Base-by-base conservation (phyloP, 306 rosid species). In the Lathyrus tuberosus region DNA sequence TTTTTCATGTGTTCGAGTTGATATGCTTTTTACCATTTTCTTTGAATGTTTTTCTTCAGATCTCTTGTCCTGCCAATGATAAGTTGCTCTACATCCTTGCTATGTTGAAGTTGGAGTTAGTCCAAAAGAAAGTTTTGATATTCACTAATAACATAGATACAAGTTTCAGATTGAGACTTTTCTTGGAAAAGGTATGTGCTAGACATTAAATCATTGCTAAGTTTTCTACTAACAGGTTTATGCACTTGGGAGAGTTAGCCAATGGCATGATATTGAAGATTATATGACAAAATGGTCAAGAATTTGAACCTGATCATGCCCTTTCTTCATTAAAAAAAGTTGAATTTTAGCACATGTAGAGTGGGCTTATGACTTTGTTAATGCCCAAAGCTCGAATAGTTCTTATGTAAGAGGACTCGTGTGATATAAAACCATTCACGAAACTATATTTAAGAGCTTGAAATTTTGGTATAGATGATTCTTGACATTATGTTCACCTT, bases 61-160 rank as follows among this genome's bases (percentile, higher is more conserved):
- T 94, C 61, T 84, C 85, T 38, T 91, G 97, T 71, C 43, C 80
- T 71, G 78, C 63, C 26, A 80, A 76, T 48, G 97, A 94, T 81
- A 94, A 94, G 82, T 80, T 91, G 76, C 95, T 89, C 40, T 78
- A 88, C 79, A 73, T 78, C 76, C 92, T 91, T 80, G 79, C 95
- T 69, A 84, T 94, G 80, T 77, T 94, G 85, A 94, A 91, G 89
- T 79, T 91, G 86, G 97, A 78, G 82, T 62, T 94, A 83, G 92
- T 94, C 70, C 99, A 91, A 78, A 94, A 89, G 80, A 94, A 86
- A 76, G 91, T 88, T 84, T 77, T 94, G 51, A 83, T 94, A 80
- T 94, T 94, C 80, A 87, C 96, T 20, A 94, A 89, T 72, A 79
- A 76, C 62, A 94, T 91, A 68, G 96, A 94, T 82, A 86, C 69